These are phyloP conservation scores for Diplodia mutila DNA, from an alignment of 2,329 filamentous ascomycete genomes.

Conservation along the genomic window DNA sequence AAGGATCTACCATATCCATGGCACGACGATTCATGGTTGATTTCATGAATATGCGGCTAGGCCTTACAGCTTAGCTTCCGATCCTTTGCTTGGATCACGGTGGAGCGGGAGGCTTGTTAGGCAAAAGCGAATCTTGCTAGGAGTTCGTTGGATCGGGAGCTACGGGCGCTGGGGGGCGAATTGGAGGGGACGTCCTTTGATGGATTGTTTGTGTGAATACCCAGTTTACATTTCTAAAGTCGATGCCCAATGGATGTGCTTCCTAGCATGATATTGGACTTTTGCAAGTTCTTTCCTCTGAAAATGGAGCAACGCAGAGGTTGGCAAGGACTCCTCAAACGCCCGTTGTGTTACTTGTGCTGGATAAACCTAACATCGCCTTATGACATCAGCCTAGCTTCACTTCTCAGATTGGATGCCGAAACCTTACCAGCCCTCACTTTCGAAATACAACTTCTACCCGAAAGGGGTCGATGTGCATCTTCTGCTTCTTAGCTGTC, in stretches of 20 bases:
- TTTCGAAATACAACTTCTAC: neutral
- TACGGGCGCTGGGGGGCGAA: neutral
- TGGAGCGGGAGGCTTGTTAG: neutral
- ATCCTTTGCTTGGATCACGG: neutral
- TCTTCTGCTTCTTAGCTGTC: no score
- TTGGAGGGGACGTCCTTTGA: neutral
- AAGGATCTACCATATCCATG: conserved; percentile 12
- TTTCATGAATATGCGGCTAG: neutral
- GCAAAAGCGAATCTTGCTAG: neutral
- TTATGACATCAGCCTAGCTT: no score
- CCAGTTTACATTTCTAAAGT: neutral
- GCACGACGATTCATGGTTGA: conserved; percentile 10
- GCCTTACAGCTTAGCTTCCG: neutral
- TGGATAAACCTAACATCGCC: no score
- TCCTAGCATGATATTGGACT: no score
- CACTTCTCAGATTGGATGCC: no score
- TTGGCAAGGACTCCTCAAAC: no score
- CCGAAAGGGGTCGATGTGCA: neutral
- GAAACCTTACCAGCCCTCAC: neutral
- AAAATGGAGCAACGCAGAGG: no score
- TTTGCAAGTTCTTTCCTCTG: no score
- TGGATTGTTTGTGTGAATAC: neutral
- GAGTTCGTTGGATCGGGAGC: neutral
- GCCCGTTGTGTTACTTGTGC: no score
- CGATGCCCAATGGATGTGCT: neutral